These are phyloP conservation scores for Leccinum ochraceum DNA, from an alignment of 768 basidiomycete genomes.

Conservation along the genomic window DNA sequence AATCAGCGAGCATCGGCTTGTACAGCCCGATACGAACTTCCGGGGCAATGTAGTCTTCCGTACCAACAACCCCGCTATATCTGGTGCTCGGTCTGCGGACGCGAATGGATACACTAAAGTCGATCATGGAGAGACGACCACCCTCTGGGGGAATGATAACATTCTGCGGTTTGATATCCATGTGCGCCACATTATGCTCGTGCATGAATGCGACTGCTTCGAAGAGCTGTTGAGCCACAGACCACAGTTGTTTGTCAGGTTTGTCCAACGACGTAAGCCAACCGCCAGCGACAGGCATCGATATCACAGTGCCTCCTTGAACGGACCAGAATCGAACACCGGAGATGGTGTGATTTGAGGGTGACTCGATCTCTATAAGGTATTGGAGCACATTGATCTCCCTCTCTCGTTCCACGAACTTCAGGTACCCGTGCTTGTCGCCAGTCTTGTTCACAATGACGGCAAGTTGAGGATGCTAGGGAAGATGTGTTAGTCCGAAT, in stretches of 20 bases:
- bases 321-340: conserved; percentile 5
- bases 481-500: not conserved
- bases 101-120: not conserved
- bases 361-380: conserved; percentile 6
- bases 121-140: conserved; percentile 1
- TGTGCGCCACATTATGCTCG: conserved; percentile 15
- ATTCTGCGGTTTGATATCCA: conserved; percentile 16
- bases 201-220: conserved; percentile 16
- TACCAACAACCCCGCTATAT: not conserved
- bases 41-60: not conserved
- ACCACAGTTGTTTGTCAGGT: not conserved
- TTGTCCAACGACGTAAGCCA: not conserved
- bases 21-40: not conserved
- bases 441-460: not conserved
- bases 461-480: conserved; percentile 18
- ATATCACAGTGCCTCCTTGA: conserved; percentile 1
- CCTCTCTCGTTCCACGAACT: conserved; percentile 5
- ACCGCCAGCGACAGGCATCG: not conserved
- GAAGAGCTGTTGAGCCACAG: conserved; percentile 1
- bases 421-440: conserved; percentile 7
- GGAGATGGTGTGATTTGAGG: conserved; percentile 14
- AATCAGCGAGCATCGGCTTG: conserved; percentile 3
- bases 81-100: not conserved
- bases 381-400: conserved; percentile 13
- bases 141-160: not conserved